These are phyloP conservation scores for Lichtheimia ramosa DNA, from an alignment of 371 early-diverging fungal species.

Conservation along the genomic window DNA sequence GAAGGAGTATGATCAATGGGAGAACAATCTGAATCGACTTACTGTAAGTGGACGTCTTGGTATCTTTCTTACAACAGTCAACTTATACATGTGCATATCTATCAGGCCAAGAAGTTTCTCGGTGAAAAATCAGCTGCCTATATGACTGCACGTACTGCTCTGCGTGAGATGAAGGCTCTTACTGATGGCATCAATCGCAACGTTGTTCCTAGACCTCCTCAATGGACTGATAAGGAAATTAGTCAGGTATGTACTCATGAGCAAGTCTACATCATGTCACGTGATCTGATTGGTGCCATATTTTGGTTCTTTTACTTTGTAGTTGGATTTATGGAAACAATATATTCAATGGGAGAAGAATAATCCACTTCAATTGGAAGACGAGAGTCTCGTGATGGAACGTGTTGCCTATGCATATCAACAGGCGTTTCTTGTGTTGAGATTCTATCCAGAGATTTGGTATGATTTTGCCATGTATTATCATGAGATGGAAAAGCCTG, in stretches of 20 bases:
- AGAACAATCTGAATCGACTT: conserved; percentile 81
- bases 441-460: conserved; percentile 93
- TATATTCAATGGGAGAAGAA: conserved; percentile 90
- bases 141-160: conserved; percentile 90
- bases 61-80: background rate
- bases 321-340: conserved; percentile 78
- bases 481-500: conserved; percentile 61
- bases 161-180: conserved; percentile 75
- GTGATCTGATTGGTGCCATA: background rate
- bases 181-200: conserved; percentile 72
- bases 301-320: conserved; percentile 1
- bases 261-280: too few relatives aligned
- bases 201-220: conserved; percentile 77
- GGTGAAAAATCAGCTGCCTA: conserved; percentile 83
- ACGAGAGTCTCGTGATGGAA: conserved; percentile 52
- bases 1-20: conserved; percentile 95
- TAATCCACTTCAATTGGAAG: conserved; percentile 85
- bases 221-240: conserved; percentile 77
- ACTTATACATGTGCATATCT: background rate
- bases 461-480: conserved; percentile 68
- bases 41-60: conserved; percentile 51
- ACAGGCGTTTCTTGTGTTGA: conserved; percentile 79
- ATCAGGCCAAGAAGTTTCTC: conserved; percentile 84
- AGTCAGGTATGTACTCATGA: conserved; percentile 48
- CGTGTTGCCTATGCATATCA: conserved; percentile 87